Percentiles rank a stretch among this genome's conserved stretches.
These are phyloP conservation scores for Meira nashicola DNA, from an alignment of 1,284 basidiomycete genomes.

Conservation along the genomic window DNA sequence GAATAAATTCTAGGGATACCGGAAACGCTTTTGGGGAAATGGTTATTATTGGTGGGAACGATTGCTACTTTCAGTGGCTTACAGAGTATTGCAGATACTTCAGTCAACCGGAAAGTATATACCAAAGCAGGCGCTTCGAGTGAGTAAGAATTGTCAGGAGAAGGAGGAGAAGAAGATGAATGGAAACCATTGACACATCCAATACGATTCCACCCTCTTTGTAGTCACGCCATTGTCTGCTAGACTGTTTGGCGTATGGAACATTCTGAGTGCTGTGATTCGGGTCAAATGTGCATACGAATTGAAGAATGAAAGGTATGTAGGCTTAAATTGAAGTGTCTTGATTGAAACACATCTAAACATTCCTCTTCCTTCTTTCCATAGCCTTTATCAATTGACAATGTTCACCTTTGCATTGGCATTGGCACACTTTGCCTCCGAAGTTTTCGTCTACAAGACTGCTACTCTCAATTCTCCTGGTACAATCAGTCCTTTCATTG, in stretches of 20 bases:
- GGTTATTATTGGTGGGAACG: conserved; percentile 39
- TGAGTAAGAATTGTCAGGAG: conserved; percentile 3
- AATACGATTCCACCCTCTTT: neutral
- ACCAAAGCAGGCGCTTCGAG: conserved; percentile 26
- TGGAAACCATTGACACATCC: neutral
- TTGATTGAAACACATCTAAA: neutral
- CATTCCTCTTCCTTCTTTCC: neutral
- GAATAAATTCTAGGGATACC: neutral
- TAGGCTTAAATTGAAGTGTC: neutral
- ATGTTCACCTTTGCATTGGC: conserved; percentile 83
- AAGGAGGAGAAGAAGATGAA: neutral
- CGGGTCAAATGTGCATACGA: conserved; percentile 47
- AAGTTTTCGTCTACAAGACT: conserved; percentile 76
- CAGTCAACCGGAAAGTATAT: conserved; percentile 44
- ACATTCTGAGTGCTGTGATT: conserved; percentile 44
- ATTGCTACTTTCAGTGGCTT: conserved; percentile 41
- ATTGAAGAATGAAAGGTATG: conserved; percentile 39
- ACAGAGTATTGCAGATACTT: conserved; percentile 36
- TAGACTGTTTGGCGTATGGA: conserved; percentile 48
- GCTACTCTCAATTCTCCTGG: conserved; percentile 63
- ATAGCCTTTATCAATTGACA: conserved; percentile 69
- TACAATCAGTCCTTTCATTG: conserved; percentile 72
- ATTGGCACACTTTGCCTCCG: conserved; percentile 79
- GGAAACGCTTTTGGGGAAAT: conserved; percentile 36
- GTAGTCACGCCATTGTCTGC: conserved; percentile 44